Evolutionary conservation across 1,284 basidiomycete genomes (phyloP).

Genomic region (Puccinia novopanici): DNA sequence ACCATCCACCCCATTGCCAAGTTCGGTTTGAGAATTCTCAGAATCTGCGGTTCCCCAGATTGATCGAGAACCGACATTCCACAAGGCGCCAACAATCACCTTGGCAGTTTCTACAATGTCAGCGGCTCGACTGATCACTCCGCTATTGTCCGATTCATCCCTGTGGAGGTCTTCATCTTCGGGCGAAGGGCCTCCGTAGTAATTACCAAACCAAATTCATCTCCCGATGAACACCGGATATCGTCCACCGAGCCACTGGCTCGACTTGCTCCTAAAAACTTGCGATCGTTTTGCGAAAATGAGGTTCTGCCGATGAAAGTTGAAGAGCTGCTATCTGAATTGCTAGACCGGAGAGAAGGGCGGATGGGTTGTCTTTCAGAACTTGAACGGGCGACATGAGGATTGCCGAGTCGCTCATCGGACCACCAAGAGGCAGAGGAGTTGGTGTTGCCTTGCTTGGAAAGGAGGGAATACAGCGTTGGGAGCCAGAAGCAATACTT

Average conservation of each 20-base stretch:
- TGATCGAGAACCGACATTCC: slow-evolving; percentile 37
- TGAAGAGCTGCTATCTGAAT: slow-evolving; percentile 22
- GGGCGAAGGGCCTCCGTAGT: slow-evolving; percentile 51
- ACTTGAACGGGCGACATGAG: slow-evolving; percentile 42
- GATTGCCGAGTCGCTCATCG: slow-evolving; percentile 21
- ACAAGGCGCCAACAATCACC: slow-evolving; percentile 54
- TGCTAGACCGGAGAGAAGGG: slow-evolving; percentile 50
- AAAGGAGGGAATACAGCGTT: slow-evolving; percentile 22
- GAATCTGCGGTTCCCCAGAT: slow-evolving; percentile 20
- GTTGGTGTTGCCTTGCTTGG: slow-evolving; percentile 22
- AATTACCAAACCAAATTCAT: slow-evolving; percentile 54
- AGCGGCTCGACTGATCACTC: slow-evolving; percentile 53
- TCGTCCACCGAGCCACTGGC: slow-evolving; percentile 27
- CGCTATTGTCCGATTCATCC: slow-evolving; percentile 27
- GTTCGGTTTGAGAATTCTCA: neutral
- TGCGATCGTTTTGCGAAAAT: slow-evolving; percentile 23
- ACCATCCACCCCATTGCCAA: neutral
- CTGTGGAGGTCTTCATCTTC: slow-evolving; percentile 36
- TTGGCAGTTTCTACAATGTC: slow-evolving; percentile 55
- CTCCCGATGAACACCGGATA: slow-evolving; percentile 27
- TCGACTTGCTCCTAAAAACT: slow-evolving; percentile 16
- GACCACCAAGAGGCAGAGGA: slow-evolving; percentile 31
- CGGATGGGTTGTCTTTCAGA: slow-evolving; percentile 52
- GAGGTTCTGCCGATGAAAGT: slow-evolving; percentile 31
- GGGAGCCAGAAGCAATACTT: slow-evolving; percentile 14